Conservation (phyloP, 306 rosid species). For the Trifolium dubium region DNA sequence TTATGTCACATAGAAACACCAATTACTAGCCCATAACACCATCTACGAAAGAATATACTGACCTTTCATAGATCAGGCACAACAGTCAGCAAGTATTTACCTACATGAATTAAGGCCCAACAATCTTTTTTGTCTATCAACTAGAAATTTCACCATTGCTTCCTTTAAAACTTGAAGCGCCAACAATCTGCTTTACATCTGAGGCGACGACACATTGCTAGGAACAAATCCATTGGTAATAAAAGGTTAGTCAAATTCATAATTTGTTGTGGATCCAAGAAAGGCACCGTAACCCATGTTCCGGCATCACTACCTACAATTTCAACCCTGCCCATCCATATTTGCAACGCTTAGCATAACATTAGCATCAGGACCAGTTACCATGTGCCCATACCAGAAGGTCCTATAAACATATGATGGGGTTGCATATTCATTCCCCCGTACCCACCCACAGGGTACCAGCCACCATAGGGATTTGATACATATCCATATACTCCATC, state of each 20-base stretch:
- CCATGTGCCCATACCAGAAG: slow-evolving; percentile 53
- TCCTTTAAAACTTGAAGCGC: slow-evolving; percentile 48
- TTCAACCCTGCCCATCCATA: slow-evolving; percentile 51
- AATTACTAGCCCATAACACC: slow-evolving; percentile 43
- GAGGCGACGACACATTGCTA: slow-evolving; percentile 38
- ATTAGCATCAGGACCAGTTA: slow-evolving; percentile 43
- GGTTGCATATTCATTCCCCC: slow-evolving; percentile 55
- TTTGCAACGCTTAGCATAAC: slow-evolving; percentile 40
- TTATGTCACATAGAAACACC: slow-evolving; percentile 42
- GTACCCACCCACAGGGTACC: slow-evolving; percentile 62
- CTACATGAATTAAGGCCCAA: slow-evolving; percentile 37
- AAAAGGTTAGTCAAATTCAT: slow-evolving; percentile 47
- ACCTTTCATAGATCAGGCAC: slow-evolving; percentile 43
- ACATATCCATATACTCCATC: slow-evolving; percentile 52
- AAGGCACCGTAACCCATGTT: slow-evolving; percentile 44
- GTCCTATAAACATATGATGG: slow-evolving; percentile 50
- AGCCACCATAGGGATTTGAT: slow-evolving; percentile 50
- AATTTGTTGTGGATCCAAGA: slow-evolving; percentile 43
- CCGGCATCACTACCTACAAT: slow-evolving; percentile 38
- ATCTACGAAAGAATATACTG: slow-evolving; percentile 54
- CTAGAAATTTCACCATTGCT: slow-evolving; percentile 48
- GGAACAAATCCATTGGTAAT: slow-evolving; percentile 43
- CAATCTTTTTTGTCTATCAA: slow-evolving; percentile 34
- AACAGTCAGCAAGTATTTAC: slow-evolving; percentile 54
- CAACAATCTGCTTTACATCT: slow-evolving; percentile 44